Evolutionary conservation across 129 eudicot genomes (phyloP).

Genomic region (Dittrichia graveolens): DNA sequence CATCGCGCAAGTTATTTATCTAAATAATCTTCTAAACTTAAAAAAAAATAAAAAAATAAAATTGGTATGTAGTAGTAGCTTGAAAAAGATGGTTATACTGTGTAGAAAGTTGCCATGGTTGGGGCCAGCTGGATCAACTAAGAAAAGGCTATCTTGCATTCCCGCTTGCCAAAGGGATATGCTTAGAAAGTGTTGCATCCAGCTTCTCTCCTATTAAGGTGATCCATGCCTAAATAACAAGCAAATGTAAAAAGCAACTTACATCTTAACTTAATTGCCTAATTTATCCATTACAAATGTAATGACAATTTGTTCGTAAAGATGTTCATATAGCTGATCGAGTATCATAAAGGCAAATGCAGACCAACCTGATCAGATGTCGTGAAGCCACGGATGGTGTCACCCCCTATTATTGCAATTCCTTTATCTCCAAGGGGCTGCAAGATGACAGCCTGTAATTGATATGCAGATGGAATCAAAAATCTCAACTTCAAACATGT

Average conservation of each 20-base stretch:
- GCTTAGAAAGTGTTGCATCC: slow-evolving; percentile 80
- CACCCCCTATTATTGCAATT: slow-evolving; percentile 84
- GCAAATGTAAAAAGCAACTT: not conserved
- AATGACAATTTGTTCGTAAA: too few relatives aligned
- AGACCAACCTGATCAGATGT: slow-evolving; percentile 97
- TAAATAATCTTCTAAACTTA: slow-evolving; percentile 1
- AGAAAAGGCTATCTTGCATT: slow-evolving; percentile 32
- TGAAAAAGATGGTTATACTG: not conserved
- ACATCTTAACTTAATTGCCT: not conserved
- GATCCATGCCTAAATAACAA: slow-evolving; percentile 81
- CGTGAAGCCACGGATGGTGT: slow-evolving; percentile 95
- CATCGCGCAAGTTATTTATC: not conserved
- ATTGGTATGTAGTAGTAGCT: not conserved
- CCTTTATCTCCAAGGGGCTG: slow-evolving; percentile 95
- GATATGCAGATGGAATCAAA: slow-evolving; percentile 10
- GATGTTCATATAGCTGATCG: too few relatives aligned
- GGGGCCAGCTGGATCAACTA: not conserved
- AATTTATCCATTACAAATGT: not conserved
- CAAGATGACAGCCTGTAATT: slow-evolving; percentile 82
- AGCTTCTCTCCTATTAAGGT: slow-evolving; percentile 81
- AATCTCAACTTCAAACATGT: slow-evolving; percentile 1
- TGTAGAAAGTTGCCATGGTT: slow-evolving; percentile 29
- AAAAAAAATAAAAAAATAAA: too few relatives aligned
- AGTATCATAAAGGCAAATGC: too few relatives aligned
- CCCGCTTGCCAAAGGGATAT: slow-evolving; percentile 34